phyloP scores from a whole-genome alignment of 495 filamentous ascomycete genomes.

The Neurospora hispaniola region DNA sequence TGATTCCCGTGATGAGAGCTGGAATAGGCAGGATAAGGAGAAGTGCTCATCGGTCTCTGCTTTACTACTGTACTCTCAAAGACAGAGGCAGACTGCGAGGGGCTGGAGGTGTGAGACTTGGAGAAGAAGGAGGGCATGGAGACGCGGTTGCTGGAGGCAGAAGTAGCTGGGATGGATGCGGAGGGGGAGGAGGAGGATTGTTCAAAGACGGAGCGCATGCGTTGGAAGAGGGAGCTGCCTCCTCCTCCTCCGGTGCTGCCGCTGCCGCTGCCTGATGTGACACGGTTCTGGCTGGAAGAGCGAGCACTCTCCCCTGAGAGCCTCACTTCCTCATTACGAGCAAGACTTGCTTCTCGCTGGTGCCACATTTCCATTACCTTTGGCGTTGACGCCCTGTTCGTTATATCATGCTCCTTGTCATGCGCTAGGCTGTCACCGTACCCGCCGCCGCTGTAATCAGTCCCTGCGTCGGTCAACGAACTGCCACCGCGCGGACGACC shows the following conservation, averaged over 20 bases:
- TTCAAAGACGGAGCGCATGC: conserved; percentile 26
- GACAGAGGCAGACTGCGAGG: neutral
- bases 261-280: neutral
- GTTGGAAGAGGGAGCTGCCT: conserved; percentile 17
- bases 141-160: neutral
- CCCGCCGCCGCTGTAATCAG: conserved; percentile 6
- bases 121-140: neutral
- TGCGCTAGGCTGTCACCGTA: neutral
- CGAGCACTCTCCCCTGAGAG: neutral
- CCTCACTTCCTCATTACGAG: neutral
- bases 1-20: neutral
- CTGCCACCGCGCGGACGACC: conserved; percentile 2
- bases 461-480: neutral
- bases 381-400: neutral
- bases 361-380: neutral
- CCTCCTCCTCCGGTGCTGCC: neutral
- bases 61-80: neutral
- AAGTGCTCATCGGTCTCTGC: neutral
- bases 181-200: neutral
- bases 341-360: neutral
- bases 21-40: neutral
- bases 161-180: neutral
- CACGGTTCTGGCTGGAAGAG: neutral
- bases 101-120: neutral
- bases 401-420: neutral